Conservation (phyloP, 2,329 filamentous ascomycete genomes). For the Cladosporium oxysporum region DNA sequence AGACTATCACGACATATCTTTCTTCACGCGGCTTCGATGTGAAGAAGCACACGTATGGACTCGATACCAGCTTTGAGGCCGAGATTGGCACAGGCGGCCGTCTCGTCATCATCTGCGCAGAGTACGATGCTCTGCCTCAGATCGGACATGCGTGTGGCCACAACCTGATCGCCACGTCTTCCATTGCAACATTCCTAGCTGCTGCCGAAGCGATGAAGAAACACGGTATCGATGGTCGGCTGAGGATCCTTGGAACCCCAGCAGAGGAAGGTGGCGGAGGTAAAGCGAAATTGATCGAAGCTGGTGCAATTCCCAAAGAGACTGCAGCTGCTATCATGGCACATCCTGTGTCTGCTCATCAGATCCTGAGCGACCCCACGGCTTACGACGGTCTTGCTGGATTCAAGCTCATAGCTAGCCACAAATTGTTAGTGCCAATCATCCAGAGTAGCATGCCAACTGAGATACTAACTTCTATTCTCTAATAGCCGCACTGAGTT, state of each 20-base stretch:
- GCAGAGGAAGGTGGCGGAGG: constrained; percentile 30
- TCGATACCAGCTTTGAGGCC: constrained; percentile 57
- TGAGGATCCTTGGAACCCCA: constrained; percentile 47
- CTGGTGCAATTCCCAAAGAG: constrained; percentile 7
- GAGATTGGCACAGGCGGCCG: constrained; percentile 45
- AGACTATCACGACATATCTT: constrained; percentile 53
- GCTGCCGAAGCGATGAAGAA: constrained; percentile 36
- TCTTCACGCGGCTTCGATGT: constrained; percentile 28
- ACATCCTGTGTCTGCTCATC: not conserved
- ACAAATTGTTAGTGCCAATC: constrained; percentile 11
- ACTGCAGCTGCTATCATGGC: constrained; percentile 1
- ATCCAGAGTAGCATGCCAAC: too few relatives aligned
- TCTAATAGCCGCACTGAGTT: not conserved
- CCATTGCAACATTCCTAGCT: not conserved
- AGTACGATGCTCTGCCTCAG: constrained; percentile 43
- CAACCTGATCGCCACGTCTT: constrained; percentile 32
- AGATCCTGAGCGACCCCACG: not conserved
- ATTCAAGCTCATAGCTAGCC: constrained; percentile 7
- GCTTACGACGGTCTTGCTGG: constrained; percentile 4
- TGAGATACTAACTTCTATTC: not conserved
- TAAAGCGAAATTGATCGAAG: constrained; percentile 18
- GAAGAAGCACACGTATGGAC: constrained; percentile 44
- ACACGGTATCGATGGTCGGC: constrained; percentile 37
- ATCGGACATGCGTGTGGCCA: constrained; percentile 50
- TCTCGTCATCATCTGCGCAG: constrained; percentile 47